Evolutionary conservation across 2,329 filamentous ascomycete genomes (phyloP).

Genomic region (Epichloe bromicola): DNA sequence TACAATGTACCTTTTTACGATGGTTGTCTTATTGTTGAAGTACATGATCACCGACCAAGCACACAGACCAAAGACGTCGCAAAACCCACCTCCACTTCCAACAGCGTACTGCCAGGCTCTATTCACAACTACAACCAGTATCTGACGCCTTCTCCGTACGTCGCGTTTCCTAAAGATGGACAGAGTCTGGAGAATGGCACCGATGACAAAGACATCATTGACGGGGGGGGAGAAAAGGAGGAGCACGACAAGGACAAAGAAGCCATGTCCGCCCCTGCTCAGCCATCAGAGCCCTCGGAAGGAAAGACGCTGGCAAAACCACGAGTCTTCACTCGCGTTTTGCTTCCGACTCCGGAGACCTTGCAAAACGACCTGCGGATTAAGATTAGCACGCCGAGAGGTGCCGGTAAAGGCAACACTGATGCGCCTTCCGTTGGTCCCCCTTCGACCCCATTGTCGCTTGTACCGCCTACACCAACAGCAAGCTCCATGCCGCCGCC

Average conservation of each 20-base stretch:
- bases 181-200: constrained; percentile 19
- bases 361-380: constrained; percentile 63
- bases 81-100: constrained; percentile 37
- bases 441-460: constrained; percentile 53
- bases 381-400: constrained; percentile 57
- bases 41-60: constrained; percentile 73
- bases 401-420: constrained; percentile 20
- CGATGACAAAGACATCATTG: constrained; percentile 20
- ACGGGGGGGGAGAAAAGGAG: constrained; percentile 17
- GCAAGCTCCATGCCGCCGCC: constrained; percentile 45
- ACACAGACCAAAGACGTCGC: constrained; percentile 46
- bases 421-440: constrained; percentile 35
- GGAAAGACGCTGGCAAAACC: constrained; percentile 33
- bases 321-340: constrained; percentile 62
- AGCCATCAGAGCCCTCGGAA: constrained; percentile 30
- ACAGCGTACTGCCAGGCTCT: constrained; percentile 58
- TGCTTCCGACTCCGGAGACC: constrained; percentile 71
- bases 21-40: constrained; percentile 83
- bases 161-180: constrained; percentile 56
- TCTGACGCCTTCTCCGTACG: constrained; percentile 78
- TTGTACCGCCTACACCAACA: constrained; percentile 49
- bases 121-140: constrained; percentile 88
- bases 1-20: constrained; percentile 83
- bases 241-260: constrained; percentile 40
- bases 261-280: constrained; percentile 39